Base-by-base conservation (phyloP, 768 basidiomycete species). In the Hemileccinum rubropunctum region DNA sequence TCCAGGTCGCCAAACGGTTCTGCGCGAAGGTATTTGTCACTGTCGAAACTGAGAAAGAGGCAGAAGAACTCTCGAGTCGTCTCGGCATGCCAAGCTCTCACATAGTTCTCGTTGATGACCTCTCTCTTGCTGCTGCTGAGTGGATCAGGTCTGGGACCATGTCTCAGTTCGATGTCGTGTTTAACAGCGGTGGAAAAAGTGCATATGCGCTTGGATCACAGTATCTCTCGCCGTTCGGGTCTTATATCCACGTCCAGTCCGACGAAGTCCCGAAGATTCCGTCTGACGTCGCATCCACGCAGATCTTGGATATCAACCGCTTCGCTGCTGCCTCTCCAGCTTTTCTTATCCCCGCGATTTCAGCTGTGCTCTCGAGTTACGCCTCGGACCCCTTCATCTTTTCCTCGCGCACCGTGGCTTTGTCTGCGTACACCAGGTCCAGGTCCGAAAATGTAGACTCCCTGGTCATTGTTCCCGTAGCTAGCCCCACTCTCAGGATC, bases 1-100 rank as follows among this genome's bases (percentile, higher is more conserved):
- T 66, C n/a, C 65, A 65, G 40, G 30, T 66, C 13, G 60, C 55
- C 13, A 58, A 61, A 35, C 60, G 61, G 6, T 53, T 59, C 23
- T 47, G 45, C 3, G 57, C 58, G 1, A 58, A 51, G 17, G 50
- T 60, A 1, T 56, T 66, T 42, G 51, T 50, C 27, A 66, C 63
- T 8, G 65, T 67, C 11, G 12, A 44, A 10, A 53, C 28, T 15
- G 40, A 42, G 32, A 39, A 43, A 37, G 61, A 66, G 26, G 61
- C 48, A 11, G 28, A 48, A 8, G 27, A 40, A 3, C 41, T 62
- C n/a, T 58, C 61, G 9, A 49, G 40, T n/a, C 37, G 17, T 21
- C 34, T 58, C 8, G 42, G 45, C 15, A 42, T 63, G 20, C 42
- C 56, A 3, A 14, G 11, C 6, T 54, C 56, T 15, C 50, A 55